A percentile compares a stretch with the other conserved stretches of the same genome.
phyloP scores from a whole-genome alignment of 108 stramenopile species.

The Fistulifera pelliculosa region DNA sequence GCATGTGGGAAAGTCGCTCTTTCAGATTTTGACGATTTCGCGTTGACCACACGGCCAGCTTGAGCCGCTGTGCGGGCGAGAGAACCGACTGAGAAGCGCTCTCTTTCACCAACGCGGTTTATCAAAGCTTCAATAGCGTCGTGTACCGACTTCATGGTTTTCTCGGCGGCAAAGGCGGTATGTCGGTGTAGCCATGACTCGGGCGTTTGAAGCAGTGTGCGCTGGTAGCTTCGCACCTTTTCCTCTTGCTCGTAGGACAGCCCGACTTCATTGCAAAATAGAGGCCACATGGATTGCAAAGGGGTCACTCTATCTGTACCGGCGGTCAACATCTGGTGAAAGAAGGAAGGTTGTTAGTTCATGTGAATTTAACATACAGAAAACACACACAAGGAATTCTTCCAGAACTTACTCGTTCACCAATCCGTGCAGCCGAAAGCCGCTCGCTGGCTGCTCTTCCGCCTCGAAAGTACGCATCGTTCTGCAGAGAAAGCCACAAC shows the following conservation, averaged over 20 bases:
- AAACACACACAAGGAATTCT: neutral
- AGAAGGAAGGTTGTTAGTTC: neutral
- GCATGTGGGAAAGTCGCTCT: conserved; percentile 5
- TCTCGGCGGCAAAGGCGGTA: conserved; percentile 47
- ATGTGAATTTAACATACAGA: conserved; percentile 1
- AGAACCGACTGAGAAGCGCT: conserved; percentile 28
- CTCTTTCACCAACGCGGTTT: conserved; percentile 35
- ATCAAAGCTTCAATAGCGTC: conserved; percentile 38
- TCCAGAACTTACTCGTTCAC: conserved; percentile 73
- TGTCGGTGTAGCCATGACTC: conserved; percentile 73
- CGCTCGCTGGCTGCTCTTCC: conserved; percentile 76
- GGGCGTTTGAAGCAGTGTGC: conserved; percentile 35
- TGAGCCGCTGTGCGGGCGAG: conserved; percentile 50
- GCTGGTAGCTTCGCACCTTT: conserved; percentile 59
- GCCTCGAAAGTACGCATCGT: conserved; percentile 73
- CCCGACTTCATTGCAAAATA: conserved; percentile 85
- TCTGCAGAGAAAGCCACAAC: conserved; percentile 83
- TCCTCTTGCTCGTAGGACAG: conserved; percentile 92
- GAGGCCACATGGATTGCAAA: conserved; percentile 81
- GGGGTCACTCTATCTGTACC: conserved; percentile 59
- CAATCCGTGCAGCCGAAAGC: conserved; percentile 84
- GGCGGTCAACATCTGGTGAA: conserved; percentile 38
- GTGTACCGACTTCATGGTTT: conserved; percentile 51
- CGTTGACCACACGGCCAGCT: conserved; percentile 57
- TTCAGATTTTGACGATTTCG: conserved; percentile 31